Base-by-base conservation (phyloP, 2,329 filamentous ascomycete species). In the Rutstroemia sydowiana region DNA sequence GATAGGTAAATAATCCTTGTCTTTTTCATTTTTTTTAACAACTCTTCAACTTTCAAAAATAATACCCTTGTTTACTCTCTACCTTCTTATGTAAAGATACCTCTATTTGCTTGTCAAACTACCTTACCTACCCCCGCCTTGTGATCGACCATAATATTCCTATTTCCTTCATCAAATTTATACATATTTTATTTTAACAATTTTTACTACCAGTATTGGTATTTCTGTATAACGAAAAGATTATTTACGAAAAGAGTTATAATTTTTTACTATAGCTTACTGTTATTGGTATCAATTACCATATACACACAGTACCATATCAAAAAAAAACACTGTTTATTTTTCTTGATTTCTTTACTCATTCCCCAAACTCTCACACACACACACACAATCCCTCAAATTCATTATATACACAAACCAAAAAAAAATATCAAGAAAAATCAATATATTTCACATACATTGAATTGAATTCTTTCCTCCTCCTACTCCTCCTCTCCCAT, bases 101-200 rank as follows among this genome's bases (percentile, higher is more conserved):
- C 9, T 45, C 21, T 26, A 16, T 13, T 36, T 20, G n/a, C 18
- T 18, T 20, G 11, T 40, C 6, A n/a, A 40, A 11, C 9, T 13
- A 7, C 30, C 30, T 10, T 11, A 5, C 5, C 9, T 28, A 23
- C 48, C 59, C 53, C 41, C 41, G 54, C 55, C 49, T 54, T 51
- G 48, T 45, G 61, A 63, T 63, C 59, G 51, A 44, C 60, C 53
- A 53, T 51, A 59, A 54, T 57, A 53, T 55, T 61, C 56, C 59
- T 58, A 39, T 40, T 55, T 57, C 39, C 51, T 55, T 51, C 32
- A 20, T 14, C 26, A 48, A 50, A 34, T 30, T 45, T 45, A 36
- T 32, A 20, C 49, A 51, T 55, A 42, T 49, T 52, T 52, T 20
- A 32, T 48, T 32, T 37, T 48, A 10, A 44, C 39, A 20, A 40